phyloP scores from a whole-genome alignment of 1,139 yeast species.

The Suhomyces atakaporum region DNA sequence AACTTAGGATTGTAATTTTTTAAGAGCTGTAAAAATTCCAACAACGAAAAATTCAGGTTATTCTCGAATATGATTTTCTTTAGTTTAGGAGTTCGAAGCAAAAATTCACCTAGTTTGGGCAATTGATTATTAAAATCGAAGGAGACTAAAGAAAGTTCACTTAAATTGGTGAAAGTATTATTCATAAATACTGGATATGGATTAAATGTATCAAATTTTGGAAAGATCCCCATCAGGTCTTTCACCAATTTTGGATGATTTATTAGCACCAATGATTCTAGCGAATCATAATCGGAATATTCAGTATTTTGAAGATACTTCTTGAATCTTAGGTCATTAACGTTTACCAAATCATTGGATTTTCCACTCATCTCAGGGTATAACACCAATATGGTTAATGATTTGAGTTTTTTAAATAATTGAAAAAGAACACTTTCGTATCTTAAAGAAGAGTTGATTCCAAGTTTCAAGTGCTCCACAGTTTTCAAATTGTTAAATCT shows the following conservation, averaged over 20 bases:
- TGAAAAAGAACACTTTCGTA: constrained; percentile 26
- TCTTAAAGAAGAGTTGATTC: constrained; percentile 29
- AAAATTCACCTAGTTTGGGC: constrained; percentile 33
- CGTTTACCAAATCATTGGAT: constrained; percentile 23
- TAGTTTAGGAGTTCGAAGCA: constrained; percentile 23
- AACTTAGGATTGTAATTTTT: constrained; percentile 33
- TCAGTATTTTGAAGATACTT: constrained; percentile 6
- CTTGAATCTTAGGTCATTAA: constrained; percentile 21
- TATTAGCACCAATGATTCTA: constrained; percentile 26
- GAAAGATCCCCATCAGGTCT: constrained; percentile 12
- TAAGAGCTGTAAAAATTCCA: constrained; percentile 33
- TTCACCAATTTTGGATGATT: constrained; percentile 30
- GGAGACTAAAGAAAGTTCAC: constrained; percentile 30
- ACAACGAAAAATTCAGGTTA: constrained; percentile 31
- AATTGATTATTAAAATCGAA: constrained; percentile 33
- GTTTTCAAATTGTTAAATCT: constrained; percentile 24
- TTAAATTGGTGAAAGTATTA: constrained; percentile 26
- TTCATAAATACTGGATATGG: constrained; percentile 30
- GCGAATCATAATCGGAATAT: constrained; percentile 8
- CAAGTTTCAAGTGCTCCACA: constrained; percentile 26
- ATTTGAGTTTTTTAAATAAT: constrained; percentile 30
- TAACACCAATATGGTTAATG: constrained; percentile 18
- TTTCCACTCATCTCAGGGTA: constrained; percentile 20
- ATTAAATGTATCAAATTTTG: constrained; percentile 24
- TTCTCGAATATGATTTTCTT: constrained; percentile 35